Conservation (phyloP, 192 early-diverging fungal species). For the Thamnidium elegans region DNA sequence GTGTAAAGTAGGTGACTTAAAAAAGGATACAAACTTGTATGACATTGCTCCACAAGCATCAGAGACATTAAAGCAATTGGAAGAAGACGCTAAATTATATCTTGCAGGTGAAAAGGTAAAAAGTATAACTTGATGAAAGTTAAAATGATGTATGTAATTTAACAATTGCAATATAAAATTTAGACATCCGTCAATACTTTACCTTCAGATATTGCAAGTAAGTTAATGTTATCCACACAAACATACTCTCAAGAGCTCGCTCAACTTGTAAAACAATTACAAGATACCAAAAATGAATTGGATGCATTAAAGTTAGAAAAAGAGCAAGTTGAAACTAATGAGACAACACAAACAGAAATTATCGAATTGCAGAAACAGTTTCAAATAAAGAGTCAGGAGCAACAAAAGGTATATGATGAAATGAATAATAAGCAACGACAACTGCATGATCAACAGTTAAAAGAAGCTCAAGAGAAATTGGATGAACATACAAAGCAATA, state of each 20-base stretch:
- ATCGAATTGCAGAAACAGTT: conserved; percentile 9
- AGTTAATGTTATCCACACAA: conserved; percentile 14
- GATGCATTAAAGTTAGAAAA: not conserved
- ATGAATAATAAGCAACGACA: not conserved
- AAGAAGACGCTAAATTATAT: conserved; percentile 26
- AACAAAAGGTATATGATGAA: not conserved
- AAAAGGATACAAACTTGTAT: conserved; percentile 3
- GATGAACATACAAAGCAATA: too few species aligned
- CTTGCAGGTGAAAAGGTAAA: conserved; percentile 5
- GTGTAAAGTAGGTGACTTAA: conserved; percentile 31
- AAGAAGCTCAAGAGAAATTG: not conserved
- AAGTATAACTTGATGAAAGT: not conserved
- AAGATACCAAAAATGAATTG: conserved; percentile 26
- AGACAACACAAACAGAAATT: not conserved
- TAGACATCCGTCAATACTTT: conserved; percentile 4
- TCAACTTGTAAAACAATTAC: conserved; percentile 17
- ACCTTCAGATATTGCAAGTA: conserved; percentile 15
- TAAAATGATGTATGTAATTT: too few species aligned
- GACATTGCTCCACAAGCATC: not conserved
- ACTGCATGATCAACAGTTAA: not conserved
- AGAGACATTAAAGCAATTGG: conserved; percentile 8
- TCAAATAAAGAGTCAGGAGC: conserved; percentile 14
- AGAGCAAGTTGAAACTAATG: not conserved
- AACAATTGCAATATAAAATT: not conserved
- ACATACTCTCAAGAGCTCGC: conserved; percentile 30